Conservation (phyloP, 441 rosid genomes). For the Adansonia grandidieri region DNA sequence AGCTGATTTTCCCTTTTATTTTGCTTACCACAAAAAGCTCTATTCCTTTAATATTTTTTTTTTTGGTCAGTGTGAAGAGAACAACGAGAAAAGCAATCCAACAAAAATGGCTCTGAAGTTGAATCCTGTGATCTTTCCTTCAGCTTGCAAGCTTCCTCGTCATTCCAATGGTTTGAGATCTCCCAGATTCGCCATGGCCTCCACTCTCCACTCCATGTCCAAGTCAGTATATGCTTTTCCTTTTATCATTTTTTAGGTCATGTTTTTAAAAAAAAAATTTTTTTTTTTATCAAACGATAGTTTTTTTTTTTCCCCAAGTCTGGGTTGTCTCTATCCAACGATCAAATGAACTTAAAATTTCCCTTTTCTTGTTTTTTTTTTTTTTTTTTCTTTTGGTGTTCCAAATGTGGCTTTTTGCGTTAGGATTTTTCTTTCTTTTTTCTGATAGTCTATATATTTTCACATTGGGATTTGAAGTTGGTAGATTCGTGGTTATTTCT, state of each 20-base stretch:
- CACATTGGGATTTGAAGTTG: too few species aligned
- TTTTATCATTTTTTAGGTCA: not conserved
- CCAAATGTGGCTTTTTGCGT: not conserved
- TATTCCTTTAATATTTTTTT: not conserved
- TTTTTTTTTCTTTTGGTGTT: not conserved
- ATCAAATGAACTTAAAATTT: not conserved
- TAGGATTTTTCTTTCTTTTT: not conserved
- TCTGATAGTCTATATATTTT: too few species aligned
- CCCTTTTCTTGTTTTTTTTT: not conserved
- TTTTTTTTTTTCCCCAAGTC: too few species aligned
- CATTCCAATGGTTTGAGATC: constrained; percentile 34
- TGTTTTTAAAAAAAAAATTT: too few species aligned
- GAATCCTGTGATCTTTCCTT: constrained; percentile 36
- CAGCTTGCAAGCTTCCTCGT: constrained; percentile 34
- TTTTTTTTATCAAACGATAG: not conserved
- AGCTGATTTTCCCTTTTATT: too few species aligned
- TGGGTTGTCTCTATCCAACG: not conserved
- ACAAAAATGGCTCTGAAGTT: constrained; percentile 40
- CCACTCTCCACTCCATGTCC: constrained; percentile 36
- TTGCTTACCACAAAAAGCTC: not conserved
- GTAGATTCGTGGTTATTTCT: constrained; percentile 9
- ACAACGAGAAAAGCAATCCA: not conserved
- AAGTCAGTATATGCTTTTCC: constrained; percentile 36
- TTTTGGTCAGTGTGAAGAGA: not conserved
- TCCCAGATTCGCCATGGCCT: constrained; percentile 45